phyloP scores from a whole-genome alignment of 805 yeast species.

The Debaryomyces prosopidis region DNA sequence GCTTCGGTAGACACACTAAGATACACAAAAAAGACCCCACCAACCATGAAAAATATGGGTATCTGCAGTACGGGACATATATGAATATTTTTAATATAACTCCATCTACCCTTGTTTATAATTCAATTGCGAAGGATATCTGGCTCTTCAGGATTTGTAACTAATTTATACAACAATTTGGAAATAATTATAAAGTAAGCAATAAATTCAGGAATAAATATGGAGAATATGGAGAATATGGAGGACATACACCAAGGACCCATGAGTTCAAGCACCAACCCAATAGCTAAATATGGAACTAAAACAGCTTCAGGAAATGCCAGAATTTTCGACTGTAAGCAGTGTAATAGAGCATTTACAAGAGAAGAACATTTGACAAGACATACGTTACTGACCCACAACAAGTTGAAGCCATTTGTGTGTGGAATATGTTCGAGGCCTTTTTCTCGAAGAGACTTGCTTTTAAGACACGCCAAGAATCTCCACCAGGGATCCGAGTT shows the following conservation, averaged over 20 bases:
- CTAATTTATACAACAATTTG: too few species aligned
- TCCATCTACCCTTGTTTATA: too few species aligned
- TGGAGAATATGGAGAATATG: background rate
- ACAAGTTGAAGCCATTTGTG: conserved; percentile 43
- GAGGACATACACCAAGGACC: background rate
- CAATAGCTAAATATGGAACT: conserved; percentile 30
- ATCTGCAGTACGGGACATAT: too few species aligned
- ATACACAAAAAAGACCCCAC: too few species aligned
- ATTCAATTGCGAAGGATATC: too few species aligned
- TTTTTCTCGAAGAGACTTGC: conserved; percentile 42
- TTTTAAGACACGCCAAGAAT: conserved; percentile 46
- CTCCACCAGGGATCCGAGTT: conserved; percentile 44
- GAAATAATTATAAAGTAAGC: too few species aligned
- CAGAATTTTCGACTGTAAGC: conserved; percentile 39
- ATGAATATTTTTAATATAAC: too few species aligned
- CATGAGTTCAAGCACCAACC: background rate
- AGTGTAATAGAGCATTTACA: conserved; percentile 47
- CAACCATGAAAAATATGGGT: too few species aligned
- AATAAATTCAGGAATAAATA: too few species aligned
- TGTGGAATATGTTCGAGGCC: conserved; percentile 47
- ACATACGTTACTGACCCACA: conserved; percentile 44
- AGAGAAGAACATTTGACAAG: conserved; percentile 47
- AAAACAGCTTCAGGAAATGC: conserved; percentile 47
- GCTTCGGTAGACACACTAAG: too few species aligned
- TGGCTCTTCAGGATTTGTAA: too few species aligned